Evolutionary conservation across 257 asterid species (phyloP).

Genomic region (Ajuga chamaepitys): DNA sequence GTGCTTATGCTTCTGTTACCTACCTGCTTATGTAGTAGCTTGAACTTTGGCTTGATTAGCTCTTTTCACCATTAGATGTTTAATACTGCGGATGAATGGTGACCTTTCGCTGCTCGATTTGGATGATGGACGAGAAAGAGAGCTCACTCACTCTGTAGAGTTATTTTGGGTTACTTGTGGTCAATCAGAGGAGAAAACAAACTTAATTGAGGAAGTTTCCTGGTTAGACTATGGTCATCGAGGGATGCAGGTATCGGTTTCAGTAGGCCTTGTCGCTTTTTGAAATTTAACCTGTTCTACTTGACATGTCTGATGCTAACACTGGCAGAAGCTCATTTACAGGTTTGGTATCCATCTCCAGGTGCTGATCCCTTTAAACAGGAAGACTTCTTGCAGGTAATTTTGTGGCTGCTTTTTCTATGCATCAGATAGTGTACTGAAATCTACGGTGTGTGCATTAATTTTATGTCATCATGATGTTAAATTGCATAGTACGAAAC

Average conservation of each 20-base stretch:
- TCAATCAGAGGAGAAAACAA: conserved; percentile 83
- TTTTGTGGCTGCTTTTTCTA: conserved; percentile 1
- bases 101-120: conserved; percentile 97
- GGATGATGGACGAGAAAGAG: conserved; percentile 98
- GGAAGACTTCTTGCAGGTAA: conserved; percentile 97
- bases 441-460: neutral
- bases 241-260: conserved; percentile 93
- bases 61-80: conserved; percentile 50
- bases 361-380: conserved; percentile 92
- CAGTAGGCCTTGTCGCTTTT: conserved; percentile 7
- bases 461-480: conserved; percentile 2
- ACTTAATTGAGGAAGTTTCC: conserved; percentile 96
- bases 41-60: conserved; percentile 16
- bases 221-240: conserved; percentile 99
- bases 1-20: conserved; percentile 20
- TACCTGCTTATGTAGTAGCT: conserved; percentile 9
- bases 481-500: conserved; percentile 6
- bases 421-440: neutral
- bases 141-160: conserved; percentile 92
- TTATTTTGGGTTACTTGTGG: conserved; percentile 99
- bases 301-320: conserved; percentile 32
- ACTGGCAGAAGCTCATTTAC: conserved; percentile 43
- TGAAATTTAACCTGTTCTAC: conserved; percentile 1
- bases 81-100: conserved; percentile 86
- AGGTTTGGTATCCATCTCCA: conserved; percentile 99